These are phyloP conservation scores for Collybiopsis confluens DNA, from an alignment of 768 basidiomycete species.

Conservation along the genomic window DNA sequence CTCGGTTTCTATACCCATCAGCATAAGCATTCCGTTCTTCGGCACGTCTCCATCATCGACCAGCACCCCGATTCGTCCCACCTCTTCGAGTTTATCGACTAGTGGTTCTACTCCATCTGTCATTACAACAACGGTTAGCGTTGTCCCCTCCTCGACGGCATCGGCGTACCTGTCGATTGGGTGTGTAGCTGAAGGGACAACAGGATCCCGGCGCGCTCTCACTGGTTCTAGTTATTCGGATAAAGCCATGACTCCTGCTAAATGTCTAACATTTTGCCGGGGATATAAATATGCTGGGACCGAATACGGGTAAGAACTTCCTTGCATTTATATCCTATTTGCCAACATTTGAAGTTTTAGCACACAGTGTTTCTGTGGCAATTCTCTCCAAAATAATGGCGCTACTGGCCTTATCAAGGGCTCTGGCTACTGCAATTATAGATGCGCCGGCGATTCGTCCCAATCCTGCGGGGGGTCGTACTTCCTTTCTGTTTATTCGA, in stretches of 20 bases:
- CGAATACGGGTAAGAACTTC: neutral
- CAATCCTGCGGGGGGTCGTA: conserved; percentile 18
- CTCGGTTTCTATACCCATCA: conserved; percentile 4
- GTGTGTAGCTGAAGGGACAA: no score
- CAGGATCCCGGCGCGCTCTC: neutral
- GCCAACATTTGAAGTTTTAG: no score
- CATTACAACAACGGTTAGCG: no score
- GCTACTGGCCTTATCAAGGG: conserved; percentile 17
- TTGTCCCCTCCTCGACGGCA: no score
- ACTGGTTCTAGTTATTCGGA: neutral
- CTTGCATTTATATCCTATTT: no score
- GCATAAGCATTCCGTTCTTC: conserved; percentile 9
- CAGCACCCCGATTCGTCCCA: conserved; percentile 5
- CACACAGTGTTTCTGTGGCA: conserved; percentile 22
- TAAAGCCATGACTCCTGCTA: neutral
- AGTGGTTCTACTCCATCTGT: conserved; percentile 8
- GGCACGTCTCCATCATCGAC: neutral
- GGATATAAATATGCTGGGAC: neutral
- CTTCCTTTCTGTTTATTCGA: neutral
- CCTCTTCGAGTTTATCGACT: conserved; percentile 13
- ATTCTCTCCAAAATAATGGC: conserved; percentile 19
- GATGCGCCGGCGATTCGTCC: conserved; percentile 18
- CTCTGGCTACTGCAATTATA: conserved; percentile 12
- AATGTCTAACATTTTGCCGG: no score
- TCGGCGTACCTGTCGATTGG: no score